phyloP scores from a whole-genome alignment of 1,139 yeast species.

The Yamadazyma spencermartinsiae region DNA sequence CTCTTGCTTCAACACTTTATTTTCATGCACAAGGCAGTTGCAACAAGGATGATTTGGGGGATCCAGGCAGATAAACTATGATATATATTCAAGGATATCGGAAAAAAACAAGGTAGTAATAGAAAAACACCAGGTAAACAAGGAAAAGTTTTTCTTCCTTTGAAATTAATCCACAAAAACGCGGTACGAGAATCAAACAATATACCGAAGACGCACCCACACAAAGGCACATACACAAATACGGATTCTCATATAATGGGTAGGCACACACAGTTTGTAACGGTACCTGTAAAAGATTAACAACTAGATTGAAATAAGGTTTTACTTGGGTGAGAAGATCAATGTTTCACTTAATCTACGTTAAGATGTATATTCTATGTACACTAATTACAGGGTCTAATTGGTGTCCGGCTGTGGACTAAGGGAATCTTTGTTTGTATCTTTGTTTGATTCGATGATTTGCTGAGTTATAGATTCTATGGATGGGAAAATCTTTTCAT shows the following conservation, averaged over 20 bases:
- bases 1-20: too few species aligned
- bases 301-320: too few species aligned
- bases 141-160: slow-evolving; percentile 5
- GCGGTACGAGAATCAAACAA: slow-evolving; percentile 3
- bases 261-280: too few species aligned
- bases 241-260: too few species aligned
- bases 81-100: background rate
- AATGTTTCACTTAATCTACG: too few species aligned
- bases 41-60: background rate
- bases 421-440: background rate
- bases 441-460: slow-evolving; percentile 12
- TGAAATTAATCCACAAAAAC: slow-evolving; percentile 4
- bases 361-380: slow-evolving; percentile 5
- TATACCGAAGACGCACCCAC: too few species aligned
- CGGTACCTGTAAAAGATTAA: too few species aligned
- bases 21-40: too few species aligned
- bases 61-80: background rate
- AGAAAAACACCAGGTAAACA: slow-evolving; percentile 1
- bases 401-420: background rate
- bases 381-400: slow-evolving; percentile 4
- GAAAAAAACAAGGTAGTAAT: background rate
- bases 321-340: background rate
- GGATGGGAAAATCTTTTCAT: slow-evolving; percentile 32
- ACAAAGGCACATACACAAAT: background rate
- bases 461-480: slow-evolving; percentile 16